Base-by-base conservation (phyloP, 768 basidiomycete genomes). In the Leccinum subgranulosum region DNA sequence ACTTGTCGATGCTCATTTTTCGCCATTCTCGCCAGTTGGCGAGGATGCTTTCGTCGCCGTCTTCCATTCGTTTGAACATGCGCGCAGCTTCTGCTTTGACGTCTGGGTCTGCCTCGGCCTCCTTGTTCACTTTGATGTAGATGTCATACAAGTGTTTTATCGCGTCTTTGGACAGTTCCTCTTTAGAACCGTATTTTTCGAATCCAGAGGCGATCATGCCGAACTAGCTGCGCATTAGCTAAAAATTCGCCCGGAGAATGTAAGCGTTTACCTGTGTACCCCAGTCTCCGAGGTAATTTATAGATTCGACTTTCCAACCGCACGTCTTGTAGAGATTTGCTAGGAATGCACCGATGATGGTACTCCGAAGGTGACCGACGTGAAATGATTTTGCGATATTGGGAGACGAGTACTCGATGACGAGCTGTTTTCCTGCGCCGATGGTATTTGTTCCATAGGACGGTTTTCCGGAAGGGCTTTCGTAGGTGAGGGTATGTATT, bases 341-440 rank as follows among this genome's bases (percentile, higher is more conserved):
- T 57, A 98, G 74, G 77, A 97, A 97, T 0, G 92, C 88, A n/a
- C 96, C 96, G 68, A 98, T 96, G 72, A 99, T 99, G n/a, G 96
- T 99, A 54, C 92, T 94, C 39, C 96, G 84, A 58, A 98, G 76
- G 74, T 98, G 96, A 14, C 96, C 97, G 53, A 97, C 94, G 65
- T 99, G 96, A 84, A 98, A 98, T 5, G 89, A 88, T 71, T 99
- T 99, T 19, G 96, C 96, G 64, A 98, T 98, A 69, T 99, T 98
- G 15, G 95, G 95, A 2, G 91, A 92, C 2, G 94, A 97, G 74
- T 92, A 98, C 73, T 98, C 96, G 66, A 96, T 81, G 63, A 96
- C 71, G 59, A 90, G 75, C 51, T 84, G 91, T 76, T 97, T 94
- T 11, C 94, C 94, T 47, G 81, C 77, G 5, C 92, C 93, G 3